Percentiles rank a stretch among this genome's conserved stretches.
phyloP scores from a whole-genome alignment of 305 asterid genomes.

The Lippia alba region DNA sequence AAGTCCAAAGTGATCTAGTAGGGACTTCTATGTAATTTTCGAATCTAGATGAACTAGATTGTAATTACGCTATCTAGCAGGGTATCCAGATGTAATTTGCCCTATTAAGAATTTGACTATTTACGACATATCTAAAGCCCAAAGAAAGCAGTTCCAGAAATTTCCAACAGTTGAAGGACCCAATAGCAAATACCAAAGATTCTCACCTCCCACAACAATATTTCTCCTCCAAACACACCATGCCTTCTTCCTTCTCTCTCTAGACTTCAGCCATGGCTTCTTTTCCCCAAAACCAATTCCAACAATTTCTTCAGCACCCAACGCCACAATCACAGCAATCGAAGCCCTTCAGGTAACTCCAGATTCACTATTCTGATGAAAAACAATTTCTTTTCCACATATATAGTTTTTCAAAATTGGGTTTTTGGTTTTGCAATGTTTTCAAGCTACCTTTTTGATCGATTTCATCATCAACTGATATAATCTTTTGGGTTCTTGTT shows the following conservation, averaged over 20 bases:
- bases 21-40: too few species aligned
- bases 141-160: conserved; percentile 22
- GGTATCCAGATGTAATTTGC: too few species aligned
- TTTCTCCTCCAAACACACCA: conserved; percentile 27
- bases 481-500: background rate
- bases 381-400: background rate
- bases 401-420: background rate
- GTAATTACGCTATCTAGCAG: too few species aligned
- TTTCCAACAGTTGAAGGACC: conserved; percentile 40
- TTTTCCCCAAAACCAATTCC: conserved; percentile 69
- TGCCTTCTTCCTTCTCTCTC: conserved; percentile 28
- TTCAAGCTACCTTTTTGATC: conserved; percentile 20
- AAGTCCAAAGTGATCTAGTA: too few species aligned
- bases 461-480: conserved; percentile 4
- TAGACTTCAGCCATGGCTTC: conserved; percentile 66
- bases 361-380: background rate
- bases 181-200: conserved; percentile 40
- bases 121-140: background rate
- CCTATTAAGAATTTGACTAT: too few species aligned
- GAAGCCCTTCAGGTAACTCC: conserved; percentile 60
- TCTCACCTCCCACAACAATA: conserved; percentile 34
- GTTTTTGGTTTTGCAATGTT: conserved; percentile 12
- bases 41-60: too few species aligned
- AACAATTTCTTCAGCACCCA: conserved; percentile 65
- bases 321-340: conserved; percentile 55